A percentile compares a stretch with the other conserved stretches of the same genome.
Evolutionary conservation across 1,284 basidiomycete genomes (phyloP).

Genomic region (Leccinum solheimii): DNA sequence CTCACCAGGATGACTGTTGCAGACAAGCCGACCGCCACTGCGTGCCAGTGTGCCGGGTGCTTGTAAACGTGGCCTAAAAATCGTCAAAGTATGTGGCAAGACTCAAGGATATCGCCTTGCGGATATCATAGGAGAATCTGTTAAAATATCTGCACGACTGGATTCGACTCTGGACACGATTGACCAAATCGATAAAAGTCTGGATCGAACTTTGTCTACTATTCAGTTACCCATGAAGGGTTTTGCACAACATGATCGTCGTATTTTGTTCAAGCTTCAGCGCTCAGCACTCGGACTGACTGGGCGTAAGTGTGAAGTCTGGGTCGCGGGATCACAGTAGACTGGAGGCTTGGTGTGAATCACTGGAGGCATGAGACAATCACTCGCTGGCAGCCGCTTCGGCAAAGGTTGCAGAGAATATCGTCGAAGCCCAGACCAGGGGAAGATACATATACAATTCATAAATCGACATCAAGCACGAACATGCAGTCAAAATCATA

Average conservation of each 20-base stretch:
- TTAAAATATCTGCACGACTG: no score
- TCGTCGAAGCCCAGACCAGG: neutral
- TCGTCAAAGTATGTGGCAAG: no score
- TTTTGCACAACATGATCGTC: neutral
- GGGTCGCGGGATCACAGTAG: neutral
- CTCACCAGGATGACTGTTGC: no score
- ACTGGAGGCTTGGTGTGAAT: neutral
- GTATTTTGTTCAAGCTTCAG: neutral
- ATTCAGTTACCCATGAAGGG: no score
- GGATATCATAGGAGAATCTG: neutral
- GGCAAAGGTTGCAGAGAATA: neutral
- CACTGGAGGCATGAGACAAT: no score
- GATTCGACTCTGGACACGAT: neutral
- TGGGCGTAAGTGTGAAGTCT: neutral
- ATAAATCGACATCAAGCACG: conserved; percentile 8
- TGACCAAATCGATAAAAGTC: neutral
- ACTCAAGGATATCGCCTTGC: neutral
- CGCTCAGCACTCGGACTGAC: neutral
- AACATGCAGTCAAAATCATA: conserved; percentile 8
- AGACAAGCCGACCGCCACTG: no score
- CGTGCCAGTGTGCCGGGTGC: no score
- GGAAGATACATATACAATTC: conserved; percentile 1
- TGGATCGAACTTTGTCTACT: neutral
- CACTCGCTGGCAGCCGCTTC: neutral
- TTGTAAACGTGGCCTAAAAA: no score